Percentiles rank a stretch among this genome's conserved stretches.
Evolutionary conservation across 441 rosid genomes (phyloP).

Genomic region (Eutrema salsugineum): DNA sequence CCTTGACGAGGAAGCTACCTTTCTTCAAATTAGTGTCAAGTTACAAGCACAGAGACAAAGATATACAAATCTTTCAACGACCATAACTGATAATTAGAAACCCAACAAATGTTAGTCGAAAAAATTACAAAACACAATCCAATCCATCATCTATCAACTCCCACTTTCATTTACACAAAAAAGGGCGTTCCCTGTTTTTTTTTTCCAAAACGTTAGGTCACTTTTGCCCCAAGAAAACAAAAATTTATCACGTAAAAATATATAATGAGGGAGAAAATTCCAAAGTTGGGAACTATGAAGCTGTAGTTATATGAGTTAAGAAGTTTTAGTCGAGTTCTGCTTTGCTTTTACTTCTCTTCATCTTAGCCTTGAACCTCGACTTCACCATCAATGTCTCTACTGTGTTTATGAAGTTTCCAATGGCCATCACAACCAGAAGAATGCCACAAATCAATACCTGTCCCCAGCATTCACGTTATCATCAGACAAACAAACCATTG

Average conservation of each 20-base stretch:
- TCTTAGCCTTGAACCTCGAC: conserved; percentile 96
- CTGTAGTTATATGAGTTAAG: conserved; percentile 18
- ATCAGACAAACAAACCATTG: background rate
- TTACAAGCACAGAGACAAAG: background rate
- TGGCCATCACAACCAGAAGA: conserved; percentile 86
- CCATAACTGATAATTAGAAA: background rate
- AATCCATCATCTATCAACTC: conserved; percentile 21
- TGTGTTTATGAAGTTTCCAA: conserved; percentile 86
- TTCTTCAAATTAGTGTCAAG: background rate
- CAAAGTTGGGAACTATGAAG: conserved; percentile 12
- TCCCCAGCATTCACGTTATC: conserved; percentile 13
- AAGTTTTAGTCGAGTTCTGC: conserved; percentile 42
- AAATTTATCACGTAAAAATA: conserved; percentile 17
- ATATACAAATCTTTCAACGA: background rate
- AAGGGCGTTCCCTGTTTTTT: background rate
- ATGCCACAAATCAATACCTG: conserved; percentile 83
- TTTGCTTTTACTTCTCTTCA: conserved; percentile 82
- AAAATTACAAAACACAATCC: conserved; percentile 3
- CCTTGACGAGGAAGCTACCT: background rate
- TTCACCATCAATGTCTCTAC: conserved; percentile 81
- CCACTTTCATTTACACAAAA: conserved; percentile 25
- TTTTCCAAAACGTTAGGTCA: conserved; percentile 8
- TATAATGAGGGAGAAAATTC: conserved; percentile 10
- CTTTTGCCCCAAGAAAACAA: conserved; percentile 26
- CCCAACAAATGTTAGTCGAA: conserved; percentile 17